Percentiles rank a stretch among this genome's conserved stretches.
These are phyloP conservation scores for Byssoonygena ceratinophila DNA, from an alignment of 2,329 filamentous ascomycete genomes.

Conservation along the genomic window DNA sequence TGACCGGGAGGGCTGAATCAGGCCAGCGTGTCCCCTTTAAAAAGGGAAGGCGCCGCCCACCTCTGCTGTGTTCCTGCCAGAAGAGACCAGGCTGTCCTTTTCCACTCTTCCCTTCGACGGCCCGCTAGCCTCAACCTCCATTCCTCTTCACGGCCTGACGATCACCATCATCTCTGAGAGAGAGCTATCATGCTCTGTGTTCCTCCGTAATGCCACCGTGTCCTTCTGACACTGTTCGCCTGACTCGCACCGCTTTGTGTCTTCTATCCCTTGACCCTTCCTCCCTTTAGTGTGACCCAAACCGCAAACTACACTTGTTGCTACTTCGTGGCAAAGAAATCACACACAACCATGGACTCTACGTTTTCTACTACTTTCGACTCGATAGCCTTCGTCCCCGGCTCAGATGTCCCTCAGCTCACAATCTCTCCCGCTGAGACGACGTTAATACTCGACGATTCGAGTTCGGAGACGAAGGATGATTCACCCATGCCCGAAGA, in stretches of 20 bases:
- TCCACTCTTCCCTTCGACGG: no score
- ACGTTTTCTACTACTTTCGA: slow-evolving; percentile 24
- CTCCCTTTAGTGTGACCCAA: neutral
- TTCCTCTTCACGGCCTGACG: slow-evolving; percentile 1
- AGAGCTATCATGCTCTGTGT: slow-evolving; percentile 21
- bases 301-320: neutral
- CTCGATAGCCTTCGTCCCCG: slow-evolving; percentile 26
- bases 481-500: slow-evolving; percentile 34
- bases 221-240: slow-evolving; percentile 17
- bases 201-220: slow-evolving; percentile 32
- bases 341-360: slow-evolving; percentile 23
- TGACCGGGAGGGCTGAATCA: neutral
- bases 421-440: slow-evolving; percentile 36
- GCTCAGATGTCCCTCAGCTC: slow-evolving; percentile 27
- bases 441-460: slow-evolving; percentile 23
- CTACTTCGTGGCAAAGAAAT: neutral
- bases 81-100: slow-evolving; percentile 31
- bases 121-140: neutral
- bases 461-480: slow-evolving; percentile 20
- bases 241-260: slow-evolving; percentile 11
- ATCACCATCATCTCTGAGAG: neutral
- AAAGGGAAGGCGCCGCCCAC: slow-evolving; percentile 24
- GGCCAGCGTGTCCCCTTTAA: slow-evolving; percentile 29
- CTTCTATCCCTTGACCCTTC: neutral
- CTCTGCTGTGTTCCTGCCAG: slow-evolving; percentile 8